Evolutionary conservation across 495 filamentous ascomycete species (phyloP), one percentile per base, ranked within the genome.

Genomic region (Aspergillus ellipticus): DNA sequence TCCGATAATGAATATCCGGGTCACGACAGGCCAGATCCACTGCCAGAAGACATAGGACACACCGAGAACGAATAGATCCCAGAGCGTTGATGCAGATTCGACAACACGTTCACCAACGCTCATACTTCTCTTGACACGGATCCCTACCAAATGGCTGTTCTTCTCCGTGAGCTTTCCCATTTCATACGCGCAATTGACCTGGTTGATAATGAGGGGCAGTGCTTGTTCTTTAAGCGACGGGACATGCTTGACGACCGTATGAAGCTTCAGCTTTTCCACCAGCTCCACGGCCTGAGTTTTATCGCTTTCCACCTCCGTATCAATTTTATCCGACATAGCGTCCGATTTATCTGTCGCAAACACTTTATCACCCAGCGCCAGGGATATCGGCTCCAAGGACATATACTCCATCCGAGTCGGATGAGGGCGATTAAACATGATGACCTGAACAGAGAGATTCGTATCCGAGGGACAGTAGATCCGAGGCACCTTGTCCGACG

Each of bases 41-140:
- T 85, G 71, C 48, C 82, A 87, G 31, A 89, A 81, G 29, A 92
- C 67, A 52, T 93, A 79, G 70, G 85, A 87, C 26, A 91, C 59
- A 60, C 80, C 81, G 13, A 90, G 69, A 20, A 92, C 63, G 28
- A 89, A 70, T 54, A 88, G 85, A 55, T 90, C 88, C 78, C 88
- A 88, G 56, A 93, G 74, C 1, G 88, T 92, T 9, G 86, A 87
- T 7, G 94, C 94, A 28, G 92, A 96, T 66, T 96, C 92, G 20
- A 97, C 92, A 3, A 99, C 92, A 51, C 90, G 82, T 71, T 99
- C 95, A 16, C 90, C 90, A 21, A 99, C 95, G 66, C 93, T 97
- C 59, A 96, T 80, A 42, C 82, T 89, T 52, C 94, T 82, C 72
- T 92, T 90, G 13, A 83, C 82, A 4, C 95, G 86, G 16, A 85